phyloP scores from a whole-genome alignment of 2,329 filamentous ascomycete species.

The Ustulina deusta region DNA sequence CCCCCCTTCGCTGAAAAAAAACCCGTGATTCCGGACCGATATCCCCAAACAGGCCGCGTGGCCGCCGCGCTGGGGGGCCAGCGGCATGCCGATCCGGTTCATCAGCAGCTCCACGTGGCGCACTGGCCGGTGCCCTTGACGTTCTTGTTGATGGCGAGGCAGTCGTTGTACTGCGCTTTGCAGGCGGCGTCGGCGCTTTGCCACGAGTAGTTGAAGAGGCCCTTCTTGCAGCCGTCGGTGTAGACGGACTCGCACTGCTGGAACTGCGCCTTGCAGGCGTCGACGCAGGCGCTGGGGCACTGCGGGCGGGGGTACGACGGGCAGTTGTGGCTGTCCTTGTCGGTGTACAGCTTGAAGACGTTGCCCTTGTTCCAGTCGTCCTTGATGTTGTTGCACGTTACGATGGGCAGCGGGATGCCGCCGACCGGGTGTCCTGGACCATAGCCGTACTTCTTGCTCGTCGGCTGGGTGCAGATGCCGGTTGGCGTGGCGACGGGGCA shows the following conservation, averaged over 20 bases:
- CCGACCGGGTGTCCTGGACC: constrained; percentile 71
- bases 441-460: constrained; percentile 72
- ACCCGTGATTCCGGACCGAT: neutral
- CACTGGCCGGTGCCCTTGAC: constrained; percentile 57
- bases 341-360: constrained; percentile 66
- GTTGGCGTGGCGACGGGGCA: constrained; percentile 61
- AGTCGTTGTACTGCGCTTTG: constrained; percentile 63
- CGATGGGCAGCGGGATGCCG: constrained; percentile 63
- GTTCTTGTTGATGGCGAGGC: constrained; percentile 57
- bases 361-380: constrained; percentile 55
- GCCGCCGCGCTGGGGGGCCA: neutral
- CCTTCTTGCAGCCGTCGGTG: constrained; percentile 60
- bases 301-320: constrained; percentile 56
- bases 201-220: constrained; percentile 46
- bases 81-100: neutral
- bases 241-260: constrained; percentile 62
- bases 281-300: constrained; percentile 59
- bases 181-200: constrained; percentile 57
- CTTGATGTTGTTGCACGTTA: constrained; percentile 66
- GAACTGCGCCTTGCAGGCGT: constrained; percentile 67
- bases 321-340: constrained; percentile 58
- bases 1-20: constrained; percentile 2
- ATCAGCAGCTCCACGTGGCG: constrained; percentile 41
- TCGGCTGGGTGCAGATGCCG: constrained; percentile 66
- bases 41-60: neutral